A percentile compares a stretch with the other conserved stretches of the same genome.
These are phyloP conservation scores for Tausonia pullulans DNA, from an alignment of 1,284 basidiomycete genomes.

Conservation along the genomic window DNA sequence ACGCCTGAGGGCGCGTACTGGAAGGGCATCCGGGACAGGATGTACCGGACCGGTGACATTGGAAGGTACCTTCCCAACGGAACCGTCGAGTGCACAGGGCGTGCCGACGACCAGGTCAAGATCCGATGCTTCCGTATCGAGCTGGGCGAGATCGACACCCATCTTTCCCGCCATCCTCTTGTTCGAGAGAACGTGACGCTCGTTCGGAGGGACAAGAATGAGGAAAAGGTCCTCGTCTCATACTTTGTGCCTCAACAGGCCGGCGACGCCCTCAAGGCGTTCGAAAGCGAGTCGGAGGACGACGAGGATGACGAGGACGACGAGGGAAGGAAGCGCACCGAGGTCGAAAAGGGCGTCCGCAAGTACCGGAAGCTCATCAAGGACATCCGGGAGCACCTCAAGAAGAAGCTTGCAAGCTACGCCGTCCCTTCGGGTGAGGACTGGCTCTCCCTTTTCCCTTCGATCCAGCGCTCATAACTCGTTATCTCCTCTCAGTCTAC, in stretches of 20 bases:
- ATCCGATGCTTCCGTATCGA: slow-evolving; percentile 99
- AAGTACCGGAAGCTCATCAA: slow-evolving; percentile 82
- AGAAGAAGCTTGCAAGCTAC: slow-evolving; percentile 92
- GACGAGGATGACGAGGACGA: slow-evolving; percentile 46
- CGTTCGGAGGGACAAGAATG: slow-evolving; percentile 94
- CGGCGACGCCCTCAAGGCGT: slow-evolving; percentile 52
- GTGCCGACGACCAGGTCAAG: slow-evolving; percentile 98
- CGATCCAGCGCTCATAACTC: neutral
- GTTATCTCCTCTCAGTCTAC: slow-evolving; percentile 51
- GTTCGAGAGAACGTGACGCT: slow-evolving; percentile 95
- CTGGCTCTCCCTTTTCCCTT: neutral
- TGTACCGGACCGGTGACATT: slow-evolving; percentile 96
- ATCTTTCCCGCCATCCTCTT: slow-evolving; percentile 84
- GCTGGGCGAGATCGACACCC: slow-evolving; percentile 95
- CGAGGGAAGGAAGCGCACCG: slow-evolving; percentile 28
- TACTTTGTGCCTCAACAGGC: slow-evolving; percentile 93
- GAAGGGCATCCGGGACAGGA: slow-evolving; percentile 95
- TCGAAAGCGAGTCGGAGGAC: slow-evolving; percentile 56
- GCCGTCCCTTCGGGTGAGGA: slow-evolving; percentile 69
- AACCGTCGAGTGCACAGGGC: slow-evolving; percentile 90
- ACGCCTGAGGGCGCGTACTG: slow-evolving; percentile 57
- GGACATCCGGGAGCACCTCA: slow-evolving; percentile 88
- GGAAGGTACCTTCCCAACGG: slow-evolving; percentile 91
- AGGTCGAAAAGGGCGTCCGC: slow-evolving; percentile 58
- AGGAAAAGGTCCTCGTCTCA: slow-evolving; percentile 96